Conservation (phyloP, 768 basidiomycete species). For the Suillus hirtellus region DNA sequence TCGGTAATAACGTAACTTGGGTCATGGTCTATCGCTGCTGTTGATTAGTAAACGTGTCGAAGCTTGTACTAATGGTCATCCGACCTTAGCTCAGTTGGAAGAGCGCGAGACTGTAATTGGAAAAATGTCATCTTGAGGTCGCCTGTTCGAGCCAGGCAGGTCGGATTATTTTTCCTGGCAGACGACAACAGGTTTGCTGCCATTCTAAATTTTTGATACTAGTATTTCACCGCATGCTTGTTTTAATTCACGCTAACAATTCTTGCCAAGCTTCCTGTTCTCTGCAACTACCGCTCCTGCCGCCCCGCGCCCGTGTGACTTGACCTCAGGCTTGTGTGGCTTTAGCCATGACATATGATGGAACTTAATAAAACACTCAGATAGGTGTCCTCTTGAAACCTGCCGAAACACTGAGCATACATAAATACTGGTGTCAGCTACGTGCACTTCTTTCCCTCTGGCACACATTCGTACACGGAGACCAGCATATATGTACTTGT, state of each 20-base stretch:
- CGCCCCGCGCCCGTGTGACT: background rate
- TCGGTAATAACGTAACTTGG: too few species aligned
- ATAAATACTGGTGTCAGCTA: background rate
- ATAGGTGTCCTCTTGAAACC: background rate
- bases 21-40: background rate
- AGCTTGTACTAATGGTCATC: slow-evolving; percentile 5
- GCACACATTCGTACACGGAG: background rate
- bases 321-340: background rate
- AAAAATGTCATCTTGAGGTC: slow-evolving; percentile 47
- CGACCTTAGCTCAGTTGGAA: slow-evolving; percentile 55
- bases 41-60: rapidly evolving
- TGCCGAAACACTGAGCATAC: background rate
- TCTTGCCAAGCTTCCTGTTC: background rate
- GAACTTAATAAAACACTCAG: background rate
- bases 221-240: background rate
- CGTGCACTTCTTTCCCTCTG: background rate
- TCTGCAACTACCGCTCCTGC: too few species aligned
- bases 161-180: slow-evolving; percentile 37
- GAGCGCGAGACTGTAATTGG: slow-evolving; percentile 51
- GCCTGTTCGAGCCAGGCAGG: slow-evolving; percentile 66
- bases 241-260: background rate
- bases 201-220: background rate
- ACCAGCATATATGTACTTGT: background rate
- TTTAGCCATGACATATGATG: background rate
- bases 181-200: background rate